phyloP scores from a whole-genome alignment of 2,329 filamentous ascomycete species.

The Fonsecaea multimorphosa region DNA sequence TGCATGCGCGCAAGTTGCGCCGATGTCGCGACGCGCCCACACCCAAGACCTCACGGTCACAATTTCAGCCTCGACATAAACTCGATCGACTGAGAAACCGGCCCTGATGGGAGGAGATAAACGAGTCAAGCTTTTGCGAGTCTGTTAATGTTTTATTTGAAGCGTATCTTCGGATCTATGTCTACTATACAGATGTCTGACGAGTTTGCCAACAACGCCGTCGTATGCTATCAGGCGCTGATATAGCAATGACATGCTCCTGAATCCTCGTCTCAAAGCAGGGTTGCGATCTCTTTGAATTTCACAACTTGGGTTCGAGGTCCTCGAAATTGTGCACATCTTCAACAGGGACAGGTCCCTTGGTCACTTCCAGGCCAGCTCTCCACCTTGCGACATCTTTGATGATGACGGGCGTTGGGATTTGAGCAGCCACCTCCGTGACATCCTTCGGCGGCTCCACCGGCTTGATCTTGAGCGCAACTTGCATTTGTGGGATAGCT shows the following conservation, averaged over 20 bases:
- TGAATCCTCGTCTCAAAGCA: not conserved
- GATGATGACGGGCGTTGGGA: slow-evolving; percentile 64
- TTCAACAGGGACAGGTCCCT: slow-evolving; percentile 73
- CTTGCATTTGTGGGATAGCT: slow-evolving; percentile 54
- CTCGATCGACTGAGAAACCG: not conserved
- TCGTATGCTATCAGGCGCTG: slow-evolving; percentile 10
- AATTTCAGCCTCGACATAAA: not conserved
- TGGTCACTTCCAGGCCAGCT: slow-evolving; percentile 72
- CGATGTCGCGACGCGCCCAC: not conserved
- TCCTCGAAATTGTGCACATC: slow-evolving; percentile 88
- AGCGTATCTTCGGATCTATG: not conserved
- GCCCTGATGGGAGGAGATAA: not conserved
- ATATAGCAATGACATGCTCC: not conserved
- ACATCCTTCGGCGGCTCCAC: slow-evolving; percentile 40
- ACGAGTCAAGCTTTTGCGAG: not conserved
- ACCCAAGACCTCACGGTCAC: not conserved
- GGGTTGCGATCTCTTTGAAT: not conserved
- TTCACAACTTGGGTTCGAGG: slow-evolving; percentile 76
- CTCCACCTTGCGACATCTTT: slow-evolving; percentile 82
- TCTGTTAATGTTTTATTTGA: not conserved
- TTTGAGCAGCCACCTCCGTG: slow-evolving; percentile 50
- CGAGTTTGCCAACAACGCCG: slow-evolving; percentile 26
- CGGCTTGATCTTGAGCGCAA: slow-evolving; percentile 53
- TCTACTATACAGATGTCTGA: slow-evolving; percentile 14
- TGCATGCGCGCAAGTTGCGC: not conserved